A percentile compares a stretch with the other conserved stretches of the same genome.
Conservation (phyloP, 805 yeast species). For the Saccharomycodes ludwigii region DNA sequence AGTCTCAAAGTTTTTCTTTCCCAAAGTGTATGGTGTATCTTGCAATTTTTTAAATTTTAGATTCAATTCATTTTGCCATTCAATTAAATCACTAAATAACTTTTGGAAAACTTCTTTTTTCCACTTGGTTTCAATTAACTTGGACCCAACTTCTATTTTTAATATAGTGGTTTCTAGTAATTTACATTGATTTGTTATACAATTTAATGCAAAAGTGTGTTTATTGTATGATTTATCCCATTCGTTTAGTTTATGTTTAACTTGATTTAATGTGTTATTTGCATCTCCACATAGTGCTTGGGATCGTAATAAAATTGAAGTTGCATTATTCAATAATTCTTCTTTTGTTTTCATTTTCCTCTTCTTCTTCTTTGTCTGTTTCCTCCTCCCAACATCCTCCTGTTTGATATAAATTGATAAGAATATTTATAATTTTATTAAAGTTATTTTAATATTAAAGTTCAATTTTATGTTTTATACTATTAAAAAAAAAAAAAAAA, state of each 20-base stretch:
- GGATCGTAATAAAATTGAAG: conserved; percentile 34
- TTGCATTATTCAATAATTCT: conserved; percentile 35
- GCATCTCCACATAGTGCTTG: conserved; percentile 42
- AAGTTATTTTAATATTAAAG: too few species aligned
- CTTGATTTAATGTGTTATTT: conserved; percentile 26
- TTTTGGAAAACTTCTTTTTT: conserved; percentile 12
- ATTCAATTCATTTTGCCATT: conserved; percentile 24
- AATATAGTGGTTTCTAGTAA: conserved; percentile 24
- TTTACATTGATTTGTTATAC: conserved; percentile 36
- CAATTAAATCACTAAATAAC: conserved; percentile 13
- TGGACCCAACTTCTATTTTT: conserved; percentile 21
- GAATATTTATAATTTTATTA: too few species aligned
- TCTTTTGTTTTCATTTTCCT: conserved; percentile 5
- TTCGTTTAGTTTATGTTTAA: conserved; percentile 29
- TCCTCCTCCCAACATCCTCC: too few species aligned
- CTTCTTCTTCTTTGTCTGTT: too few species aligned
- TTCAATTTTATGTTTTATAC: too few species aligned
- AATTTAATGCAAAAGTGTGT: conserved; percentile 31
- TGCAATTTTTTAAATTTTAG: conserved; percentile 24
- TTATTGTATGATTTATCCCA: conserved; percentile 33
- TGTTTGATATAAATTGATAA: too few species aligned
- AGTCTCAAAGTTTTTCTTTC: conserved; percentile 16
- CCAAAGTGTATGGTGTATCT: conserved; percentile 24
- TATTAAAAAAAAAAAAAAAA: too few species aligned
- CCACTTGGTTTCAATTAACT: conserved; percentile 16